Base-by-base conservation (phyloP, 225 moss, liverwort and hornwort species). In the Polytrichum commune region DNA sequence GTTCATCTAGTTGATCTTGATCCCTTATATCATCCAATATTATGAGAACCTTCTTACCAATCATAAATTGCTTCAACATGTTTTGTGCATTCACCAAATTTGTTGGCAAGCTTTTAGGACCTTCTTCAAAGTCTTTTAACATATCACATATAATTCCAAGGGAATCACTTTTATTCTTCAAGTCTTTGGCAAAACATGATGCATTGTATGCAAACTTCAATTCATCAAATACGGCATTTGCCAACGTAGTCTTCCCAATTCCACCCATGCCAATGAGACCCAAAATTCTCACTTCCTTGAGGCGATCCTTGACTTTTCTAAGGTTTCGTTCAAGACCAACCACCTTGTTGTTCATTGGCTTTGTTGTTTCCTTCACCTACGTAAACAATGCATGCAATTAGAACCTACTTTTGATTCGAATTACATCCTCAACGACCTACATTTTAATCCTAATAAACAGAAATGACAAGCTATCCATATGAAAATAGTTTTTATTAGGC, bases 261-360 rank as follows among this genome's bases (percentile, higher is more conserved):
- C 54, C 68, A 25, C 68, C 68, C 68, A 69, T 69, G 4, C 68
- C 68, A 25, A 69, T 29, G 6, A 69, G 54, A 26, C 65, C 65
- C 16, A 35, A 27, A 27, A 18, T 65, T 3, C 7, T 22, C 16
- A 32, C 65, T 35, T 32, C 19, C 18, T 65, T 19, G 26, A 26
- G 26, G 26, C 26, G 26, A n/a, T 32, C 27, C 5, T 65, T 38
- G 20, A 32, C 30, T 27, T 32, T 27, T 19, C 4, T 5, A 30
- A 64, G 8, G 19, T 64, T 64, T 5, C 29, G 1, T 64, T 64
- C 29, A 16, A 64, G 27, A 32, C 65, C 65, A 65, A 65, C 35
- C 65, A 32, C 35, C n/a, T 0, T 18, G 32, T 65, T 64, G 7
- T 26, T 16, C 7, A 29, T 24, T 20, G 1, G 26, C 26, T 26